These are phyloP conservation scores for Phytophthora podocarpi DNA, from an alignment of 352 stramenopile species.

Conservation along the genomic window DNA sequence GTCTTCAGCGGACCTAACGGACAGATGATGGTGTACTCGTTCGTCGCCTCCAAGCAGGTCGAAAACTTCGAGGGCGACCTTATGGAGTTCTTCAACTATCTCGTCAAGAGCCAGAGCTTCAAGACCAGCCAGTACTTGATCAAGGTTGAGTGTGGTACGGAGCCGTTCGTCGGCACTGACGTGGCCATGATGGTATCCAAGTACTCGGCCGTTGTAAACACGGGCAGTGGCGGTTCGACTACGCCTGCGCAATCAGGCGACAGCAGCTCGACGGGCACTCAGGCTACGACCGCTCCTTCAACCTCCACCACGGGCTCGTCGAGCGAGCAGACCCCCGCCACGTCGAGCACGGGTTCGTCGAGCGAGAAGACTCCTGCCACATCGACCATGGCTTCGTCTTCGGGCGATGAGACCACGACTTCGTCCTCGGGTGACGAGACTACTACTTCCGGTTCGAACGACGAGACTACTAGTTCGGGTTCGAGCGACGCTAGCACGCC, in stretches of 20 bases:
- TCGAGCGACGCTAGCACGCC: no score
- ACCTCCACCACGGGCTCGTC: constrained; percentile 16
- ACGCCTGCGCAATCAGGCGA: constrained; percentile 15
- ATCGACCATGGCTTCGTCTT: not conserved
- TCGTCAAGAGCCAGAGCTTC: constrained; percentile 34
- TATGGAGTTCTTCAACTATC: constrained; percentile 44
- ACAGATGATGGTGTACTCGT: constrained; percentile 48
- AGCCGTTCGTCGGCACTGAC: constrained; percentile 39
- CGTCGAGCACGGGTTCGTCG: constrained; percentile 1
- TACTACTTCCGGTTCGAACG: not conserved
- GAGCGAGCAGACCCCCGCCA: not conserved
- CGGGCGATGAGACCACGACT: not conserved
- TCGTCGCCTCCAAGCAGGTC: constrained; percentile 36
- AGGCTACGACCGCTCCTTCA: constrained; percentile 19
- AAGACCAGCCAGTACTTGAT: constrained; percentile 43
- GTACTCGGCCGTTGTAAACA: constrained; percentile 38
- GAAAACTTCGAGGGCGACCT: constrained; percentile 40
- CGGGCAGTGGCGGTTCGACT: constrained; percentile 8
- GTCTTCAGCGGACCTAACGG: constrained; percentile 43
- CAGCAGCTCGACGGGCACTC: constrained; percentile 10
- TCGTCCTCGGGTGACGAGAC: not conserved
- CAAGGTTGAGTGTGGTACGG: constrained; percentile 46
- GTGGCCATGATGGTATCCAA: constrained; percentile 36
- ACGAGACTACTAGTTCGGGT: no score
- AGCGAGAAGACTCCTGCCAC: constrained; percentile 1